Percentiles rank a stretch among this genome's conserved stretches.
These are phyloP conservation scores for Quercus phellos DNA, from an alignment of 331 rosid genomes.

Conservation along the genomic window DNA sequence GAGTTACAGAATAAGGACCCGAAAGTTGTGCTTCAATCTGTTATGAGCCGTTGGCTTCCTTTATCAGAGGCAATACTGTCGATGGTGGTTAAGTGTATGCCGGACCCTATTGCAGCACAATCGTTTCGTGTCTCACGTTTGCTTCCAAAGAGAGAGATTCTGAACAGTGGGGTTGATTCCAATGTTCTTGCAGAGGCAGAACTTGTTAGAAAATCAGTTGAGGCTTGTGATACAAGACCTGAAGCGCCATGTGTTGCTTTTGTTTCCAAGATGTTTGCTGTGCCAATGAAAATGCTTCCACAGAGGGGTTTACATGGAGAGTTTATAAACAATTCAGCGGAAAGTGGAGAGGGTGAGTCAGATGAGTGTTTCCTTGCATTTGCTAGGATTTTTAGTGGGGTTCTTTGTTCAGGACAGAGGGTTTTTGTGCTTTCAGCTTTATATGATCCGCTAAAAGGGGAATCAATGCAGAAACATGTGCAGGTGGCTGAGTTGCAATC, in stretches of 20 bases:
- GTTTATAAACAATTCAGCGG: conserved; percentile 20
- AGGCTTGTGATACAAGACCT: conserved; percentile 53
- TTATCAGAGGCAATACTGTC: conserved; percentile 53
- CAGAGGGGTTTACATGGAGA: conserved; percentile 32
- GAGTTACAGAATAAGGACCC: conserved; percentile 73
- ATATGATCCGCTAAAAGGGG: conserved; percentile 71
- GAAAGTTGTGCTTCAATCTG: conserved; percentile 62
- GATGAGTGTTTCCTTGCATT: conserved; percentile 85
- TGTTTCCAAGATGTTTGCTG: conserved; percentile 87
- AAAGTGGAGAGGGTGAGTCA: conserved; percentile 49
- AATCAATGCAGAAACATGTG: conserved; percentile 63
- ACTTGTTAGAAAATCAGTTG: conserved; percentile 44
- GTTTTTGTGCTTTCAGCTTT: conserved; percentile 74
- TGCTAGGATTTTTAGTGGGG: conserved; percentile 82
- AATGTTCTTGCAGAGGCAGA: conserved; percentile 39
- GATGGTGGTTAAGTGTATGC: conserved; percentile 64
- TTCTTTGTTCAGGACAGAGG: conserved; percentile 56
- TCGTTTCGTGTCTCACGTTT: conserved; percentile 48
- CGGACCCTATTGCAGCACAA: conserved; percentile 63
- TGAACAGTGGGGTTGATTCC: conserved; percentile 11
- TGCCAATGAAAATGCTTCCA: conserved; percentile 62
- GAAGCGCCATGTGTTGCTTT: conserved; percentile 75
- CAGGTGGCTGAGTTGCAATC: conserved; percentile 71
- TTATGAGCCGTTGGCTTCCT: conserved; percentile 83
- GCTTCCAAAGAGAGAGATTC: conserved; percentile 47